Conservation (phyloP, 2,329 filamentous ascomycete species). For the Myrmaecium sp. region DNA sequence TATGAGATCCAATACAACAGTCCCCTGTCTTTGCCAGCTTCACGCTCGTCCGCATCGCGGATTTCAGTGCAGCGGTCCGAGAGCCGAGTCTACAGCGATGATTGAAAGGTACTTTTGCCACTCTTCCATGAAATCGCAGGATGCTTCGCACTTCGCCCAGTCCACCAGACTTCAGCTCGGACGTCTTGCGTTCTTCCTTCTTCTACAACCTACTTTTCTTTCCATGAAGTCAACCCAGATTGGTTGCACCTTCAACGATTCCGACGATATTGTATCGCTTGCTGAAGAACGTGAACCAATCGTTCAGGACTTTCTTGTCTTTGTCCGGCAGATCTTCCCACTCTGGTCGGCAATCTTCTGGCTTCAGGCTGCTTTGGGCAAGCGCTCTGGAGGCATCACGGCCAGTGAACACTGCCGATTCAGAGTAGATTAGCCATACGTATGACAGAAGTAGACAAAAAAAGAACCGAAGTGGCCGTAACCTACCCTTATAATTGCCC, state of each 20-base stretch:
- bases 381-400: conserved; percentile 92
- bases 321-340: conserved; percentile 74
- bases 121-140: too few relatives aligned
- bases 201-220: too few relatives aligned
- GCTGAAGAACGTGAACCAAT: conserved; percentile 93
- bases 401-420: conserved; percentile 80
- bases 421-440: conserved; percentile 4
- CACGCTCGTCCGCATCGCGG: too few relatives aligned
- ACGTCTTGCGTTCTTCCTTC: too few relatives aligned
- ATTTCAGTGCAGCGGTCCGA: too few relatives aligned
- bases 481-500: conserved; percentile 70
- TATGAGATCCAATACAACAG: too few relatives aligned
- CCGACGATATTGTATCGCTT: conserved; percentile 92
- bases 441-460: conserved; percentile 1
- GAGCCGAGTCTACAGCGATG: too few relatives aligned
- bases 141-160: too few relatives aligned
- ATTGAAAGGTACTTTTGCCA: too few relatives aligned
- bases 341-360: conserved; percentile 65
- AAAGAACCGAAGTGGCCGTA: neutral
- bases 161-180: too few relatives aligned
- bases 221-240: too few relatives aligned
- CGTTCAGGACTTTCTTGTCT: conserved; percentile 67
- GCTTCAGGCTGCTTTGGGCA: conserved; percentile 69
- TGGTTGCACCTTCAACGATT: conserved; percentile 9
- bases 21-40: too few relatives aligned